Evolutionary conservation across 768 basidiomycete genomes (phyloP).

Genomic region (Thelephora aurantiotincta): DNA sequence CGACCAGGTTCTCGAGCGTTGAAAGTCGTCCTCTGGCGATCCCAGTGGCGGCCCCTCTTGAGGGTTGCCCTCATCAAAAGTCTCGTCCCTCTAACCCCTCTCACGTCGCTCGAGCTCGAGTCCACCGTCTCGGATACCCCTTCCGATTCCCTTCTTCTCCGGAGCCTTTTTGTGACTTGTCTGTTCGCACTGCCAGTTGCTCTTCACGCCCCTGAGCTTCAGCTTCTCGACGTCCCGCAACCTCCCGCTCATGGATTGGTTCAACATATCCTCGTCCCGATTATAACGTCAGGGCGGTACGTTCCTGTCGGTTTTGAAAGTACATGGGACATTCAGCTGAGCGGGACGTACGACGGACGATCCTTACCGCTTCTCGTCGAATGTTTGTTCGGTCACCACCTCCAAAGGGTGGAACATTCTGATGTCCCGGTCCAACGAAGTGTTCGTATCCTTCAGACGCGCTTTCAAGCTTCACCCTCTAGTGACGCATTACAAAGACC

Average conservation of each 20-base stretch:
- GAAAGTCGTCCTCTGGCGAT: too few species aligned
- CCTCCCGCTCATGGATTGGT: constrained; percentile 23
- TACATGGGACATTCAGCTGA: background rate
- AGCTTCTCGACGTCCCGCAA: too few species aligned
- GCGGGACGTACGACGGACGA: constrained; percentile 42
- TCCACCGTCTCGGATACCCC: constrained; percentile 16
- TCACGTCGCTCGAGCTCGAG: constrained; percentile 33
- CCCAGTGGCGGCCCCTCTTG: constrained; percentile 20
- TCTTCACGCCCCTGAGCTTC: constrained; percentile 22
- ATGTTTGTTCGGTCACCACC: constrained; percentile 47
- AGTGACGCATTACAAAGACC: constrained; percentile 32
- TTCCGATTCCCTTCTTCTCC: constrained; percentile 28
- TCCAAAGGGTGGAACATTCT: too few species aligned
- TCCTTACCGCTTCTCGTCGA: too few species aligned
- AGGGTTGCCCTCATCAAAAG: constrained; percentile 46
- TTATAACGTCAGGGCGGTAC: background rate
- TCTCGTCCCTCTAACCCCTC: constrained; percentile 62
- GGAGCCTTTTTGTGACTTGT: constrained; percentile 37
- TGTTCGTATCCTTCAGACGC: too few species aligned
- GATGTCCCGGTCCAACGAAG: too few species aligned
- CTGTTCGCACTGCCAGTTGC: constrained; percentile 27
- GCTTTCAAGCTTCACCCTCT: too few species aligned
- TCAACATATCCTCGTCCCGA: constrained; percentile 47
- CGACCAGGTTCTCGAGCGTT: background rate
- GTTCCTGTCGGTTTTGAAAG: too few species aligned